These are phyloP conservation scores for Cordyceps cicadae DNA, from an alignment of 2,329 filamentous ascomycete species.

Conservation along the genomic window DNA sequence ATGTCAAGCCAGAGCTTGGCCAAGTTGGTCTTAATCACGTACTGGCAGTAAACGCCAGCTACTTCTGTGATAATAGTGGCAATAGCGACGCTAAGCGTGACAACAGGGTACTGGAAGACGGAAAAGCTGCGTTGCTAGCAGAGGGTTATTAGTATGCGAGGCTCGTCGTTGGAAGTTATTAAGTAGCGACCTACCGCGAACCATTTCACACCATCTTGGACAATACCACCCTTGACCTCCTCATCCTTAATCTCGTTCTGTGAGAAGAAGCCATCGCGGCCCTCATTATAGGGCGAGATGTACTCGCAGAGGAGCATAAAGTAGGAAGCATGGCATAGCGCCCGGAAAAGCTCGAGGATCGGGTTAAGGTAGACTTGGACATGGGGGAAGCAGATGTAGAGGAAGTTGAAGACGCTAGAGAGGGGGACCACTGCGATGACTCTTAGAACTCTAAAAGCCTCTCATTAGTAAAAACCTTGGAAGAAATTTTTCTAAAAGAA, in stretches of 20 bases:
- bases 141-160: too few species aligned
- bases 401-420: slow-evolving; percentile 30
- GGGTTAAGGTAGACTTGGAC: slow-evolving; percentile 31
- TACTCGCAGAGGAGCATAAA: slow-evolving; percentile 37
- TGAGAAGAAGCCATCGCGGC: slow-evolving; percentile 29
- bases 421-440: slow-evolving; percentile 33
- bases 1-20: slow-evolving; percentile 26
- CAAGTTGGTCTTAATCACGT: slow-evolving; percentile 19
- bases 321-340: slow-evolving; percentile 32
- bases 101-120: slow-evolving; percentile 33
- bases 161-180: too few species aligned
- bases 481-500: background rate
- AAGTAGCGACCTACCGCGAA: slow-evolving; percentile 21
- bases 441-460: slow-evolving; percentile 30
- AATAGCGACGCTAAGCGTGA: slow-evolving; percentile 33
- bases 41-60: slow-evolving; percentile 23
- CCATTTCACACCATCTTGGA: slow-evolving; percentile 25
- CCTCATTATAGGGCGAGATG: slow-evolving; percentile 26
- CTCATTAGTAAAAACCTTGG: too few species aligned
- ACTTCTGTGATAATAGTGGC: slow-evolving; percentile 22
- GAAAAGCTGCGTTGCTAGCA: slow-evolving; percentile 26
- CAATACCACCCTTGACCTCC: slow-evolving; percentile 16
- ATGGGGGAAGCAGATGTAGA: slow-evolving; percentile 29
- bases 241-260: slow-evolving; percentile 24
- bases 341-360: slow-evolving; percentile 31